phyloP scores from a whole-genome alignment of 2,329 filamentous ascomycete species.

The Exophiala bonariae region DNA sequence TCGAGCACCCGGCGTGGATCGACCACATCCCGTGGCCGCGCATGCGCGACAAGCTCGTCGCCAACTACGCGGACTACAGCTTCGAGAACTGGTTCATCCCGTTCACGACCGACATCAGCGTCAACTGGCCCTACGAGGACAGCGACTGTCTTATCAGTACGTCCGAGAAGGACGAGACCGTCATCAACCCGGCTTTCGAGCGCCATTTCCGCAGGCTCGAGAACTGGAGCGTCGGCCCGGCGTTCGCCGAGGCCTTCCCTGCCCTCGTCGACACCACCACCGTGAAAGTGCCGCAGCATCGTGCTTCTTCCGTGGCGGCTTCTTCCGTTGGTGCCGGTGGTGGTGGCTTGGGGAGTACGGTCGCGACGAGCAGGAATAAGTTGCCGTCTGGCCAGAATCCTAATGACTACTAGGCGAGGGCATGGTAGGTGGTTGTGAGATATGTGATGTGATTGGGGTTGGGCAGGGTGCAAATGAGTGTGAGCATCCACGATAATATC shows the following conservation, averaged over 20 bases:
- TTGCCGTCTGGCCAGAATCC: too few species aligned
- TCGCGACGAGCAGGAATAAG: too few species aligned
- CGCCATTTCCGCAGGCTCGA: constrained; percentile 70
- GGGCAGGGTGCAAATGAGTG: too few species aligned
- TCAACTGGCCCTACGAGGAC: constrained; percentile 84
- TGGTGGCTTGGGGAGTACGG: too few species aligned
- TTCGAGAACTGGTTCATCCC: constrained; percentile 85
- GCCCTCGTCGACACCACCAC: constrained; percentile 47
- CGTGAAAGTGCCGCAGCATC: too few species aligned
- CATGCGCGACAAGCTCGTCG: constrained; percentile 68
- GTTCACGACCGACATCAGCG: constrained; percentile 70
- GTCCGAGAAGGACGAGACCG: constrained; percentile 59
- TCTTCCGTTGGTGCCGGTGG: too few species aligned
- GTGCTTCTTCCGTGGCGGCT: too few species aligned
- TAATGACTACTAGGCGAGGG: too few species aligned
- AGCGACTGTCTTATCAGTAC: constrained; percentile 65
- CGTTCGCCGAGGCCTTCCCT: constrained; percentile 68
- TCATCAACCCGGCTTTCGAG: constrained; percentile 86
- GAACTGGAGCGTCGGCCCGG: constrained; percentile 78
- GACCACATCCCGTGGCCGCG: constrained; percentile 78
- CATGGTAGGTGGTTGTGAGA: too few species aligned
- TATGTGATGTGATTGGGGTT: too few species aligned
- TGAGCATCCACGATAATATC: too few species aligned
- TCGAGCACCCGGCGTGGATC: constrained; percentile 75
- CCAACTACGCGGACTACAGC: constrained; percentile 55